phyloP scores from a whole-genome alignment of 2,329 filamentous ascomycete species.

The Zelopaecilomyces penicillatus region DNA sequence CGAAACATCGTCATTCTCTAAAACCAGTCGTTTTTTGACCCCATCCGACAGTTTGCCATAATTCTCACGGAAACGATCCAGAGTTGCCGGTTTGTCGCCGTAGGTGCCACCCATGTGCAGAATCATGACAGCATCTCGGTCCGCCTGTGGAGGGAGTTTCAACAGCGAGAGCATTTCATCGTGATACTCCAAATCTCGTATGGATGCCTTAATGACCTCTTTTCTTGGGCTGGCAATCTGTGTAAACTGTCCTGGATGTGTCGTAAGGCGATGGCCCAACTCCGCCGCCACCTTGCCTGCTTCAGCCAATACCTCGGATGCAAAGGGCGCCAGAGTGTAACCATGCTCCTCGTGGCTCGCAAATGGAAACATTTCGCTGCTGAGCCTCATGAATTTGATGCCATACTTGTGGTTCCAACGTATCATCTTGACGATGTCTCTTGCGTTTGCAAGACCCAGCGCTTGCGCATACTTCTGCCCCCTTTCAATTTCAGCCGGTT shows the following conservation, averaged over 20 bases:
- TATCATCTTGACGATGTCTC: constrained; percentile 77
- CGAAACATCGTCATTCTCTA: constrained; percentile 90
- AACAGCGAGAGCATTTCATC: constrained; percentile 75
- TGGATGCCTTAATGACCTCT: constrained; percentile 65
- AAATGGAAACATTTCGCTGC: constrained; percentile 95
- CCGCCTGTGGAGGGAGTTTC: constrained; percentile 64
- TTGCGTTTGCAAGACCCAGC: constrained; percentile 72
- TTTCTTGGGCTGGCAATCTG: constrained; percentile 77
- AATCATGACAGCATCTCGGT: constrained; percentile 89
- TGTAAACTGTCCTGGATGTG: constrained; percentile 88
- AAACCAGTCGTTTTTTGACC: constrained; percentile 71
- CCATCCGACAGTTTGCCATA: constrained; percentile 58
- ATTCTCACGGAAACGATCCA: constrained; percentile 69
- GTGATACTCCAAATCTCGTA: constrained; percentile 82
- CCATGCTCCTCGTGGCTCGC: constrained; percentile 82
- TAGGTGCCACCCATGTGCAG: constrained; percentile 88
- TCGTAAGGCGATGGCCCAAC: constrained; percentile 76
- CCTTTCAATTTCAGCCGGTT: constrained; percentile 56
- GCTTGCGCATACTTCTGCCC: constrained; percentile 68
- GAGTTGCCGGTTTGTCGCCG: constrained; percentile 72
- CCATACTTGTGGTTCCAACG: constrained; percentile 87
- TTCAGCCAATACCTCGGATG: constrained; percentile 65
- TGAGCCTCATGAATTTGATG: constrained; percentile 87
- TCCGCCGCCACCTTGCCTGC: constrained; percentile 69
- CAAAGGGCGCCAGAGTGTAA: constrained; percentile 78